These are phyloP conservation scores for Bassia scoparia DNA, from an alignment of 148 eudicot genomes.

Conservation along the genomic window DNA sequence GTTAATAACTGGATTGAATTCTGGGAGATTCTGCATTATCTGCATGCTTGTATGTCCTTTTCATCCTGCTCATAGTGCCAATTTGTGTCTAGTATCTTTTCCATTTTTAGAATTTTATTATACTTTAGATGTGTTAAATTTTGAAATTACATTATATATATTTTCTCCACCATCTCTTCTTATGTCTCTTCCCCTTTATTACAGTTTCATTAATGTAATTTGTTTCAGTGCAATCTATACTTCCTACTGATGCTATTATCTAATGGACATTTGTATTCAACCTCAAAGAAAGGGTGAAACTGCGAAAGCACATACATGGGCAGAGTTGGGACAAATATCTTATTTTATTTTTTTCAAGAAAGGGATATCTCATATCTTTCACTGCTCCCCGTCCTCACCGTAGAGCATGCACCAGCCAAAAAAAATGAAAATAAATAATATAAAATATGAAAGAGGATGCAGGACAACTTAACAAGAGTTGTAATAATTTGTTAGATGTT, in stretches of 20 bases:
- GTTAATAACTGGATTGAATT: background rate
- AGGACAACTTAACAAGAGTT: too few relatives aligned
- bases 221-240: background rate
- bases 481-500: too few relatives aligned
- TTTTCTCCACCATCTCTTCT: background rate
- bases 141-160: background rate
- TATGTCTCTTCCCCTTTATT: too few relatives aligned
- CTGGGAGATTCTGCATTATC: slow-evolving; percentile 8
- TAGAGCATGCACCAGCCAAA: too few relatives aligned
- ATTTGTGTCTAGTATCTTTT: slow-evolving; percentile 4
- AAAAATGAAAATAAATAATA: too few relatives aligned
- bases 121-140: background rate
- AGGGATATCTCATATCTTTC: too few relatives aligned
- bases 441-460: too few relatives aligned
- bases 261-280: background rate
- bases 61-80: background rate
- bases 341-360: too few relatives aligned
- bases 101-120: background rate
- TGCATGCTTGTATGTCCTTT: slow-evolving; percentile 21
- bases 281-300: background rate
- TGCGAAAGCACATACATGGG: too few relatives aligned
- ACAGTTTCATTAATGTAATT: too few relatives aligned
- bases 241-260: background rate
- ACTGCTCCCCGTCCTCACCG: too few relatives aligned
- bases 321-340: too few relatives aligned